These are phyloP conservation scores for Kwoniella mangroviensis DNA, from an alignment of 768 basidiomycete genomes.

Conservation along the genomic window DNA sequence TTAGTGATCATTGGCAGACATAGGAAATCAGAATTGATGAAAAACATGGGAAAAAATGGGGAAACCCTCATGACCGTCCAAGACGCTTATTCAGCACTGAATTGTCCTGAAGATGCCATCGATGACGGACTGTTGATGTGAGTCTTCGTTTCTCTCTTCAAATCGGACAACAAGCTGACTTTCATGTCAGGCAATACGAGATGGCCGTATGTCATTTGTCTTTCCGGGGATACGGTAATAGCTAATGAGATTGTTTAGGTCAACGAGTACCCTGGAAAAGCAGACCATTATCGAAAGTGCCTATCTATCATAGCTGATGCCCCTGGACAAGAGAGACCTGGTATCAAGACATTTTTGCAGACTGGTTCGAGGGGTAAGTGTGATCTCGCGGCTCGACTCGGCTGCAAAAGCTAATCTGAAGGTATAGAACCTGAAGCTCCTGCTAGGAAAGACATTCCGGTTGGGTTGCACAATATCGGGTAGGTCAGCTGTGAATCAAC, in stretches of 20 bases:
- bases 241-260: slow-evolving; percentile 21
- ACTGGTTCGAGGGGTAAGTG: slow-evolving; percentile 38
- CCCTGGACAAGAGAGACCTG: slow-evolving; percentile 40
- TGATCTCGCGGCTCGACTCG: not conserved
- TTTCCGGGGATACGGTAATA: not conserved
- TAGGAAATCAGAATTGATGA: slow-evolving; percentile 31
- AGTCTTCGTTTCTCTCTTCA: slow-evolving; percentile 9
- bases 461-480: slow-evolving; percentile 54
- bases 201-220: slow-evolving; percentile 37
- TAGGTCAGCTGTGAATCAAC: slow-evolving; percentile 18
- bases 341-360: slow-evolving; percentile 39
- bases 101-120: slow-evolving; percentile 41
- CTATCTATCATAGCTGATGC: slow-evolving; percentile 46
- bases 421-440: slow-evolving; percentile 32
- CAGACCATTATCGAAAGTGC: slow-evolving; percentile 46
- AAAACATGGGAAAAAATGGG: slow-evolving; percentile 34
- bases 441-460: slow-evolving; percentile 46
- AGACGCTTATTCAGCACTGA: slow-evolving; percentile 47
- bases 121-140: slow-evolving; percentile 52
- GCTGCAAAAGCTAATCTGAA: not conserved
- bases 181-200: slow-evolving; percentile 44
- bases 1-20: slow-evolving; percentile 34
- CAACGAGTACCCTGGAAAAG: slow-evolving; percentile 46
- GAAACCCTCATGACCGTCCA: slow-evolving; percentile 41
- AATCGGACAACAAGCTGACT: not conserved